Conservation (phyloP, 108 stramenopile genomes). For the Cylindrotheca closterium region DNA sequence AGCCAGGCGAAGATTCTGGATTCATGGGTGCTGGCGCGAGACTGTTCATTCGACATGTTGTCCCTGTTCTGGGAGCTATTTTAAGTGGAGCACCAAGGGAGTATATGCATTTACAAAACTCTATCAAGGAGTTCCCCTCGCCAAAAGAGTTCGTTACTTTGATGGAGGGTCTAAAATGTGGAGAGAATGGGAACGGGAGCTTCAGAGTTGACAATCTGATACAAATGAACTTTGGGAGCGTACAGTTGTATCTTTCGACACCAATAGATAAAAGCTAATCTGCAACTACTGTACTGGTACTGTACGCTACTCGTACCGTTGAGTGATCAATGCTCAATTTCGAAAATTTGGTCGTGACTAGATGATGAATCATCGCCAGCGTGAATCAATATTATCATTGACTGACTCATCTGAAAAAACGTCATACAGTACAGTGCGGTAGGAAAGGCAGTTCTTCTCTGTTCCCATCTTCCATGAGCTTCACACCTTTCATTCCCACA, state of each 20-base stretch:
- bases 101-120: conserved; percentile 84
- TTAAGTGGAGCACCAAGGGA: conserved; percentile 71
- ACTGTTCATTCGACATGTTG: conserved; percentile 69
- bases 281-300: too few relatives aligned
- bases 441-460: conserved; percentile 41
- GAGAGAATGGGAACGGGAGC: conserved; percentile 32
- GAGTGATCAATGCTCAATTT: too few relatives aligned
- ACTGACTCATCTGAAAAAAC: too few relatives aligned
- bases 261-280: too few relatives aligned
- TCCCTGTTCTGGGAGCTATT: conserved; percentile 74
- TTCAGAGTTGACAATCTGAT: conserved; percentile 59
- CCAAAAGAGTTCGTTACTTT: conserved; percentile 59
- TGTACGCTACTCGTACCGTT: too few relatives aligned
- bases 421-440: conserved; percentile 24
- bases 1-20: conserved; percentile 56
- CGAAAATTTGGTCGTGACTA: too few relatives aligned
- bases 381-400: too few relatives aligned
- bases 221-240: conserved; percentile 80
- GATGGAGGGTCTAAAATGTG: conserved; percentile 56
- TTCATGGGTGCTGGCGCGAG: conserved; percentile 59
- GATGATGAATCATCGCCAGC: too few relatives aligned
- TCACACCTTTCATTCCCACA: conserved; percentile 10
- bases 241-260: conserved; percentile 60
- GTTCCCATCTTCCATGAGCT: conserved; percentile 25
- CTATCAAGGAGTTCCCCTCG: conserved; percentile 79